These are phyloP conservation scores for Skeletonema costatum DNA, from an alignment of 108 stramenopile genomes.

Conservation along the genomic window DNA sequence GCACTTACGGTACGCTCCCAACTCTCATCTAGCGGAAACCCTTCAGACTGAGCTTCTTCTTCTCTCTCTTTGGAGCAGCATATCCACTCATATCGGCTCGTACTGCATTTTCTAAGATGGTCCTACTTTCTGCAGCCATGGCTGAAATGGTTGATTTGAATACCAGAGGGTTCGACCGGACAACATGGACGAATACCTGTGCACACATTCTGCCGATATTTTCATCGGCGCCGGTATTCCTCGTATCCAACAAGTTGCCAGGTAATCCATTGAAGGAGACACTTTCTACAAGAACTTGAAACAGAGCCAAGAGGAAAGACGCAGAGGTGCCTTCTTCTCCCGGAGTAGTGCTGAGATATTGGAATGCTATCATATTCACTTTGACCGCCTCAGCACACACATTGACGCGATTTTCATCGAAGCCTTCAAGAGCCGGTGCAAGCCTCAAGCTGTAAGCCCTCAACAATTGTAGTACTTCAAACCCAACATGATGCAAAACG, in stretches of 20 bases:
- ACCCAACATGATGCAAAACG: conserved; percentile 51
- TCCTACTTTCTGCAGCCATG: conserved; percentile 57
- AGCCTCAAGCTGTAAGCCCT: conserved; percentile 57
- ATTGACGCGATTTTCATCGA: conserved; percentile 37
- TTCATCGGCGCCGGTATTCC: conserved; percentile 50
- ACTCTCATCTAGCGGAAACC: conserved; percentile 35
- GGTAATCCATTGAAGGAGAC: conserved; percentile 84
- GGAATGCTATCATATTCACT: conserved; percentile 70
- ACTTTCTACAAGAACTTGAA: conserved; percentile 59
- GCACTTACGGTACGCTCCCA: background rate
- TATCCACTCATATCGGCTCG: conserved; percentile 90
- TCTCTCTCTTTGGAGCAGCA: conserved; percentile 45
- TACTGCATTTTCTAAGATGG: conserved; percentile 75
- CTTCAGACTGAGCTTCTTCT: conserved; percentile 80
- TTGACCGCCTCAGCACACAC: conserved; percentile 74
- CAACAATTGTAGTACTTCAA: conserved; percentile 60
- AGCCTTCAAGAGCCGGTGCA: conserved; percentile 6
- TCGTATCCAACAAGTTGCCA: conserved; percentile 49
- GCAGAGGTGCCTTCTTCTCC: conserved; percentile 50
- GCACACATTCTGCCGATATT: conserved; percentile 76
- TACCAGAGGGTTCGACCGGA: conserved; percentile 61
- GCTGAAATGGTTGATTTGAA: conserved; percentile 73
- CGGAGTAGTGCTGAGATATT: conserved; percentile 53
- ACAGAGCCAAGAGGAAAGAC: conserved; percentile 59
- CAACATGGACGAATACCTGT: conserved; percentile 71